Evolutionary conservation across 495 filamentous ascomycete genomes (phyloP), one percentile per base, ranked within the genome.

Genomic region (Penicillium pancosmium): DNA sequence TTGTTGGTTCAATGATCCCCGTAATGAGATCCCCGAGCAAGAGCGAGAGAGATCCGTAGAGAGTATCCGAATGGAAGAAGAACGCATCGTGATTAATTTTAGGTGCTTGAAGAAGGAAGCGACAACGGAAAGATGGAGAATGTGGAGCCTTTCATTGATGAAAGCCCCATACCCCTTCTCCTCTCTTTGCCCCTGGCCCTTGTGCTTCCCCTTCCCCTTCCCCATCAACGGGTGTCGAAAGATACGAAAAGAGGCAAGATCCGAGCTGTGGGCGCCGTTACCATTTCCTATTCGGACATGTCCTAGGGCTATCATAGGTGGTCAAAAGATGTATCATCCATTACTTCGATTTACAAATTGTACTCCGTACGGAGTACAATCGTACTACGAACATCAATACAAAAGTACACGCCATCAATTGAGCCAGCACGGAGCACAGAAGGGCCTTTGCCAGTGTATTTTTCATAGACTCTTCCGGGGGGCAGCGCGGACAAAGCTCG

Each of bases 1-100:
- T 48, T 52, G 21, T 8, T 52, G 48, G 11, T 52, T 10, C 27
- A 31, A 16, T 53, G 15, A 31, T 47, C 50, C 40, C 50, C 50
- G 50, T 59, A 49, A 59, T 59, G 36, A 23, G 41, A 49, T 49
- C 34, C 21, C 56, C 41, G 50, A 49, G 40, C 8, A 5, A 25
- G 18, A 4, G 36, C 36, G n/a, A 44, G 8, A 44, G 9, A 18
- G 41, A 18, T 44, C 0, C 19, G 19, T 21, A 21, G 41, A 18
- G 16, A 18, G 36, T 6, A 44, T 8, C 16, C n/a, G 15, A 44
- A 44, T 8, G 41, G 7, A 16, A 44, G 36, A n/a, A 31, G 11
- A 38, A 38, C 36, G 15, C 36, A 38, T 38, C 12, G 11, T 38
- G 36, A 38, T 38, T 38, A 2, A 38, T 38, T 12, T n/a, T 12